Conservation (phyloP, 441 rosid species). For the Erysimum cheiri region DNA sequence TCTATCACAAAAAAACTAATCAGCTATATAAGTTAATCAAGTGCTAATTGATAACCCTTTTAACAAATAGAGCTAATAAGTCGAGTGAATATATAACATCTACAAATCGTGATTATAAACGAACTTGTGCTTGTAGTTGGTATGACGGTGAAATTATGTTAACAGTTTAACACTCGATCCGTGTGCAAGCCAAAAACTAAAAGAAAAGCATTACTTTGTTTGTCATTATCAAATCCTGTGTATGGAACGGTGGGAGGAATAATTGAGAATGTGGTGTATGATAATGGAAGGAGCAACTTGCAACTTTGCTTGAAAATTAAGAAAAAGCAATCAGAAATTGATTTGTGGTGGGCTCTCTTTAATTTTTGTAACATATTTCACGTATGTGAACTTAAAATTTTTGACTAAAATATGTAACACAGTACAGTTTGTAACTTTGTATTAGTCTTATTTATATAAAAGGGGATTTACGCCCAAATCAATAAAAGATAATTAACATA, state of each 20-base stretch:
- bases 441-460: not conserved
- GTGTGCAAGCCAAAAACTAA: too few species aligned
- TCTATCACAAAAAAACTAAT: not conserved
- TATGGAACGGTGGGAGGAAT: slow-evolving; percentile 45
- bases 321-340: slow-evolving; percentile 52
- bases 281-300: slow-evolving; percentile 55
- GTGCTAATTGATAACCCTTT: not conserved
- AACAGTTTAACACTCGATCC: too few species aligned
- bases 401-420: not conserved
- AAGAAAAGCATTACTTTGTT: slow-evolving; percentile 26
- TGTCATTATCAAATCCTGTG: slow-evolving; percentile 31
- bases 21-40: not conserved
- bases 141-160: too few species aligned
- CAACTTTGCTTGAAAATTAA: slow-evolving; percentile 65
- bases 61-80: not conserved
- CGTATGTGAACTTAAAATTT: slow-evolving; percentile 5
- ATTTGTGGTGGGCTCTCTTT: slow-evolving; percentile 51
- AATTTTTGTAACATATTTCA: slow-evolving; percentile 38
- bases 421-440: not conserved
- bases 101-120: not conserved
- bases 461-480: not conserved
- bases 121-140: not conserved
- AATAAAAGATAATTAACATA: too few species aligned
- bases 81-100: not conserved
- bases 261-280: slow-evolving; percentile 43